These are phyloP conservation scores for Botrytis byssoidea DNA, from an alignment of 2,329 filamentous ascomycete species.

Conservation along the genomic window DNA sequence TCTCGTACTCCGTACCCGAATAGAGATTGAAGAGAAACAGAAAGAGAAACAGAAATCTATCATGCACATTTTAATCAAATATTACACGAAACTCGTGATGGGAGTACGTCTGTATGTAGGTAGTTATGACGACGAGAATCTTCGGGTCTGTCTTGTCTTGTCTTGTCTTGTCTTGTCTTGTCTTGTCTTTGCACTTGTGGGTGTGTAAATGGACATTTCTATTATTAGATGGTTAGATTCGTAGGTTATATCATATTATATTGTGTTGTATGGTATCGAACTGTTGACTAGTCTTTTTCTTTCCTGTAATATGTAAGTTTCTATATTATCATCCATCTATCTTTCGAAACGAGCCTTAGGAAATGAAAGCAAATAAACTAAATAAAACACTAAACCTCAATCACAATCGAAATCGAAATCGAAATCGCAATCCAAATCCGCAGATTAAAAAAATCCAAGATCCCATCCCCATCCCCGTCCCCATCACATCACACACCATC, in stretches of 20 bases:
- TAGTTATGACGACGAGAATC: not conserved
- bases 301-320: not conserved
- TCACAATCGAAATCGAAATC: no score
- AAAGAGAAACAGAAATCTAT: not conserved
- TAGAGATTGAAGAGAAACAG: not conserved
- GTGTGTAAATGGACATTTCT: not conserved
- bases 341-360: no score
- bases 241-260: not conserved
- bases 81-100: not conserved
- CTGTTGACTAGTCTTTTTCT: not conserved
- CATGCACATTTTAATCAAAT: not conserved
- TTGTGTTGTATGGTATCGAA: not conserved
- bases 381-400: no score
- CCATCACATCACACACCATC: no score
- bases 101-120: not conserved
- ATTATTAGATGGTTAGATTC: no score
- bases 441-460: no score
- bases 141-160: not conserved
- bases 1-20: no score
- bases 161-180: not conserved
- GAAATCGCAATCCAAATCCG: no score
- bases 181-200: not conserved
- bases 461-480: no score
- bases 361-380: no score
- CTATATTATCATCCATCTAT: no score